Evolutionary conservation across 768 basidiomycete species (phyloP).

Genomic region (Boletus rex-veris): DNA sequence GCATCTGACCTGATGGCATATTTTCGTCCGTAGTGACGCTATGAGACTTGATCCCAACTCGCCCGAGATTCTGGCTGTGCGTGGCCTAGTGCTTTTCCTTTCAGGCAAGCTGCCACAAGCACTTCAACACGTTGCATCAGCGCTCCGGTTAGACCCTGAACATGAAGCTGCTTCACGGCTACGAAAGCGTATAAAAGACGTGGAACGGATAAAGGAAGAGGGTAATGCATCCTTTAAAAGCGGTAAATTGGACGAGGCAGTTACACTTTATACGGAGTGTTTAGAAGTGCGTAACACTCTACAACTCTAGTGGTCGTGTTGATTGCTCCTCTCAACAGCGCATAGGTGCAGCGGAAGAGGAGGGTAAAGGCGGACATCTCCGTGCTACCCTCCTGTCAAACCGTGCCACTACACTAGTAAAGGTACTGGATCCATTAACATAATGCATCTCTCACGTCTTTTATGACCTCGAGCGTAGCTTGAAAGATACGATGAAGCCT

Average conservation of each 20-base stretch:
- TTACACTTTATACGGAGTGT: conserved; percentile 66
- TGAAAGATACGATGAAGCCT: conserved; percentile 61
- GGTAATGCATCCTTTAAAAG: conserved; percentile 76
- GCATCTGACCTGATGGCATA: conserved; percentile 1
- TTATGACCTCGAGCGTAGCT: conserved; percentile 41
- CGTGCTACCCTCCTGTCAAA: conserved; percentile 80
- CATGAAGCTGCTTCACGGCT: conserved; percentile 66
- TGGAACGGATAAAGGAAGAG: conserved; percentile 82
- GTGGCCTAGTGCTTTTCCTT: conserved; percentile 78
- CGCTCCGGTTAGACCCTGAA: conserved; percentile 76
- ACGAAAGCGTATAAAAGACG: conserved; percentile 75
- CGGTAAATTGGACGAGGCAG: conserved; percentile 56
- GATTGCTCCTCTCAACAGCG: conserved; percentile 37
- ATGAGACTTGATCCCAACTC: conserved; percentile 69
- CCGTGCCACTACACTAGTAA: conserved; percentile 76
- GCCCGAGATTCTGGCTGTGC: conserved; percentile 73
- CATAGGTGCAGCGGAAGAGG: conserved; percentile 64
- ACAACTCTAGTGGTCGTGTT: not conserved
- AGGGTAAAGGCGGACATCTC: conserved; percentile 77
- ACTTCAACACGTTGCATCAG: conserved; percentile 64
- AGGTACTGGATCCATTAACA: conserved; percentile 41
- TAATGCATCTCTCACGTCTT: not conserved
- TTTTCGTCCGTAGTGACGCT: conserved; percentile 53
- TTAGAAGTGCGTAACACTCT: conserved; percentile 49
- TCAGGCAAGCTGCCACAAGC: conserved; percentile 67